Conservation (phyloP, 2,329 filamentous ascomycete species). For the Pyrenophora tritici-repentis region DNA sequence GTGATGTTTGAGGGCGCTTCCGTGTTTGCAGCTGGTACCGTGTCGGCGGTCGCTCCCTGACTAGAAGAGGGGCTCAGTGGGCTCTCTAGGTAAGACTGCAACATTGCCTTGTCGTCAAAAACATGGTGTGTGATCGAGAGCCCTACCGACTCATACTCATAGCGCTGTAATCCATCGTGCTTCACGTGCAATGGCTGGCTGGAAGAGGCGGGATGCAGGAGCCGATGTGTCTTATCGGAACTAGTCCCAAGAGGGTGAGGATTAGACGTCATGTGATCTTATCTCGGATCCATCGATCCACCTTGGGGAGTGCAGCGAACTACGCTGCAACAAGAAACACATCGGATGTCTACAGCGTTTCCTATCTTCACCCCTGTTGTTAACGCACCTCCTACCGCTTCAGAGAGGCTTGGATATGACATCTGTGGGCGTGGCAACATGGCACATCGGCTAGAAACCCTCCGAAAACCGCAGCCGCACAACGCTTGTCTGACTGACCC, state of each 20-base stretch:
- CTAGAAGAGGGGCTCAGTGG: slow-evolving; percentile 6
- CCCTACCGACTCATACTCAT: slow-evolving; percentile 1
- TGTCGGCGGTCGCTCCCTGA: background rate
- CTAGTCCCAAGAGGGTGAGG: background rate
- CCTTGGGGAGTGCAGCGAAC: background rate
- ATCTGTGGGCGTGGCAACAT: slow-evolving; percentile 4
- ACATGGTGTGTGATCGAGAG: slow-evolving; percentile 1
- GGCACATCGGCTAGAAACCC: slow-evolving; percentile 14
- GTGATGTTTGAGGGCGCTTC: slow-evolving; percentile 9
- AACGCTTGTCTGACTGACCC: slow-evolving; percentile 1
- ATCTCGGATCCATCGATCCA: slow-evolving; percentile 5
- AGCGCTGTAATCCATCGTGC: background rate
- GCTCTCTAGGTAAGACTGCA: slow-evolving; percentile 6
- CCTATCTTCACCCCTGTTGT: slow-evolving; percentile 11
- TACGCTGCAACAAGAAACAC: slow-evolving; percentile 1
- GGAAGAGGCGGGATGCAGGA: background rate
- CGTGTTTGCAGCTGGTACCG: slow-evolving; percentile 6
- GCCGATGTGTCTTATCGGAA: slow-evolving; percentile 11
- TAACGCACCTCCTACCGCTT: background rate
- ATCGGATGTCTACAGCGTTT: background rate
- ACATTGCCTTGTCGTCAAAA: slow-evolving; percentile 8
- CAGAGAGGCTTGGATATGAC: background rate
- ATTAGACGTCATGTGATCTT: slow-evolving; percentile 7
- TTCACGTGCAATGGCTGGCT: slow-evolving; percentile 1
- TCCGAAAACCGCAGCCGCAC: slow-evolving; percentile 2